phyloP scores from a whole-genome alignment of 192 early-diverging fungal species.

The Podila horticola region DNA sequence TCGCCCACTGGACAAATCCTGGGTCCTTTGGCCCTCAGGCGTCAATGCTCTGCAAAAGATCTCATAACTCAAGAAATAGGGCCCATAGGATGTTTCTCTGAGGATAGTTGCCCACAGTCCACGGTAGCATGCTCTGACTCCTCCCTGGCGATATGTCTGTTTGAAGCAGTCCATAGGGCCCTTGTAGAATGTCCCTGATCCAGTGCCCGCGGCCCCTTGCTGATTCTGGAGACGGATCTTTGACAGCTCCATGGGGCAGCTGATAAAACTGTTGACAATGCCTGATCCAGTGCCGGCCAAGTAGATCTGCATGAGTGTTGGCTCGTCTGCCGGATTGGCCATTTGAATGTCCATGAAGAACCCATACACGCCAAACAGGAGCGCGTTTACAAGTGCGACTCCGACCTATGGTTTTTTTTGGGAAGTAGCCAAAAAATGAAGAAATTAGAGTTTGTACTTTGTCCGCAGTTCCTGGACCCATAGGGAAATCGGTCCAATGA shows the following conservation, averaged over 20 bases:
- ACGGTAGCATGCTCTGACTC: constrained; percentile 62
- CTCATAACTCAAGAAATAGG: constrained; percentile 67
- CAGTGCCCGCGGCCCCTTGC: constrained; percentile 18
- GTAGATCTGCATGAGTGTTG: constrained; percentile 59
- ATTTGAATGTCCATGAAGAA: constrained; percentile 61
- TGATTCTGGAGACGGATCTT: constrained; percentile 68
- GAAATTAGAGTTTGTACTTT: constrained; percentile 2
- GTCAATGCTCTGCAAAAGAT: constrained; percentile 55
- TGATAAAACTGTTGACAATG: constrained; percentile 64
- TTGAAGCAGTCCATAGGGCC: constrained; percentile 64
- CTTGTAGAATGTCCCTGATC: constrained; percentile 38
- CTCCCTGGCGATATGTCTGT: constrained; percentile 56
- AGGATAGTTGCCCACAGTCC: constrained; percentile 60
- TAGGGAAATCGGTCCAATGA: constrained; percentile 9
- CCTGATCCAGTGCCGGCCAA: constrained; percentile 66
- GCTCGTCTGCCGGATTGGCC: constrained; percentile 27
- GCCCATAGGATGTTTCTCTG: constrained; percentile 64
- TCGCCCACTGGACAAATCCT: constrained; percentile 55
- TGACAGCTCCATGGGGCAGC: constrained; percentile 67
- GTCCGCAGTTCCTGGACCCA: not conserved
- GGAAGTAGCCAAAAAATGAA: not conserved
- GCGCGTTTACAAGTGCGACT: constrained; percentile 64
- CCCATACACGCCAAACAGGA: constrained; percentile 66
- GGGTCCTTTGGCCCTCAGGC: constrained; percentile 30
- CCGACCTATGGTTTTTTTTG: constrained; percentile 52